phyloP scores from a whole-genome alignment of 495 filamentous ascomycete genomes.

The Penicillium lagena region DNA sequence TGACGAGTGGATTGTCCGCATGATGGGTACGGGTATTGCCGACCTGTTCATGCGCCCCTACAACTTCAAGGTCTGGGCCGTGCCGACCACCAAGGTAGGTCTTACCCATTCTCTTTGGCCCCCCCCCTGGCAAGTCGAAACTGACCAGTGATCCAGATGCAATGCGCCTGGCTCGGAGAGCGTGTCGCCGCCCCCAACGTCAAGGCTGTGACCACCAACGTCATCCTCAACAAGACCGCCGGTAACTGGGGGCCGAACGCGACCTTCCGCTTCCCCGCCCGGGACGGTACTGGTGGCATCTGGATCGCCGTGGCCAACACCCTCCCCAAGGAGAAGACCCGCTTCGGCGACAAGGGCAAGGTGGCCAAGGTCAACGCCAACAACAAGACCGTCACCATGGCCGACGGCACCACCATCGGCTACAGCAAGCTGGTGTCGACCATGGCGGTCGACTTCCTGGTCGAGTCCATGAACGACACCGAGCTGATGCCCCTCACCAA shows the following conservation, averaged over 20 bases:
- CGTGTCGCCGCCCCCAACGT: conserved; percentile 95
- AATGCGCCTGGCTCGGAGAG: conserved; percentile 98
- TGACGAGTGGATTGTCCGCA: conserved; percentile 96
- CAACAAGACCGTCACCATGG: conserved; percentile 73
- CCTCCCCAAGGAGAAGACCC: conserved; percentile 83
- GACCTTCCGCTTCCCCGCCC: conserved; percentile 96
- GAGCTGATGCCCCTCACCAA: conserved; percentile 79
- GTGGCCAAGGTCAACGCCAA: conserved; percentile 81
- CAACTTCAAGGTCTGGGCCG: conserved; percentile 99
- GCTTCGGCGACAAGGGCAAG: conserved; percentile 77
- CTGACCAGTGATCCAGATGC: conserved; percentile 62
- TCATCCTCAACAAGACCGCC: conserved; percentile 91
- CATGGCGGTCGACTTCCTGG: conserved; percentile 91
- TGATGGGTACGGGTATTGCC: conserved; percentile 84
- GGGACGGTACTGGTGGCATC: conserved; percentile 94
- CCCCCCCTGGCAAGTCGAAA: not conserved
- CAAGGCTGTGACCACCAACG: conserved; percentile 91
- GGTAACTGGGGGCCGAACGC: conserved; percentile 98
- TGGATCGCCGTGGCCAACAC: conserved; percentile 98
- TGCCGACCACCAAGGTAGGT: conserved; percentile 91
- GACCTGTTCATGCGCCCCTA: conserved; percentile 99
- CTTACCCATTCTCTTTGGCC: not conserved
- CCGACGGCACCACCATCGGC: conserved; percentile 81
- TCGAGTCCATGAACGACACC: conserved; percentile 79
- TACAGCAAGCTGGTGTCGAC: conserved; percentile 92